phyloP scores from a whole-genome alignment of 169 alveolate species.

The Babesia ovata region DNA sequence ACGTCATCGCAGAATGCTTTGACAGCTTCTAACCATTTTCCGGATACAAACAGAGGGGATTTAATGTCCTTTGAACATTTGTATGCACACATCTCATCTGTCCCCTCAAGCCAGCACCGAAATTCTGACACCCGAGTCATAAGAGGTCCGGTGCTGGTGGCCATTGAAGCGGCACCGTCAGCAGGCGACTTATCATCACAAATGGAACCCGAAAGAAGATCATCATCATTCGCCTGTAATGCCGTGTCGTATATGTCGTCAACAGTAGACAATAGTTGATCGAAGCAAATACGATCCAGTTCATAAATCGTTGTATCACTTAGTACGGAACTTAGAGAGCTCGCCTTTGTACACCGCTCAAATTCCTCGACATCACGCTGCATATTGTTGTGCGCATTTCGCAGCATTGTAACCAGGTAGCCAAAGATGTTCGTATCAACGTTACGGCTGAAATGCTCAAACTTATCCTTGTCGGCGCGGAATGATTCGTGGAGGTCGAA shows the following conservation, averaged over 20 bases:
- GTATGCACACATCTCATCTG: constrained; percentile 1
- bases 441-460: constrained; percentile 23
- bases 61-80: background rate
- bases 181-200: background rate
- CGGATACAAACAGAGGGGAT: background rate
- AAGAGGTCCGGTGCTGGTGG: background rate
- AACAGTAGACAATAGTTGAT: background rate
- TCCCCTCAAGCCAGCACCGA: constrained; percentile 6
- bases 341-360: background rate
- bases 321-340: background rate
- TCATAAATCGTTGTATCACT: background rate
- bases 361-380: constrained; percentile 7
- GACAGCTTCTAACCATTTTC: background rate
- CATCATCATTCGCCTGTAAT: constrained; percentile 12
- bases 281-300: constrained; percentile 3
- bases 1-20: background rate
- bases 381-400: constrained; percentile 26
- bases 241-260: constrained; percentile 33
- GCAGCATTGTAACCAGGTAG: constrained; percentile 37
- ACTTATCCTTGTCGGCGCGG: constrained; percentile 18
- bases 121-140: background rate
- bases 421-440: constrained; percentile 41
- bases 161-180: background rate
- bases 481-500: constrained; percentile 15
- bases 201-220: background rate